phyloP scores from a whole-genome alignment of 306 rosid genomes.

The Acacia confusa region DNA sequence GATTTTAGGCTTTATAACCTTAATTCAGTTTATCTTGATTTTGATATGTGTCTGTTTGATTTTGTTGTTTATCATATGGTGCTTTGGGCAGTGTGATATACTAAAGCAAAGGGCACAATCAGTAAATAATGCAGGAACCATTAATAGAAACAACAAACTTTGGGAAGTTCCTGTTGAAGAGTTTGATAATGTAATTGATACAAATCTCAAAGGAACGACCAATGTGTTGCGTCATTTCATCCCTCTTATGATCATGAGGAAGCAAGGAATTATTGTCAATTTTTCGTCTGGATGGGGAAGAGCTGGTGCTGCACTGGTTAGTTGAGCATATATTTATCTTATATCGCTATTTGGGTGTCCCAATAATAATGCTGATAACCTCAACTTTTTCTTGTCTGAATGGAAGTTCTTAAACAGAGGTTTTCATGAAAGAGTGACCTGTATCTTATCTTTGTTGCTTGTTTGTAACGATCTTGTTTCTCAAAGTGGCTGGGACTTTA shows the following conservation, averaged over 20 bases:
- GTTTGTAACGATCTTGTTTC: neutral
- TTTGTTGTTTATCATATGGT: neutral
- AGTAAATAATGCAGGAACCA: conserved; percentile 88
- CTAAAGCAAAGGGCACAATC: conserved; percentile 27
- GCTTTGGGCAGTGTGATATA: neutral
- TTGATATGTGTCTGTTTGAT: neutral
- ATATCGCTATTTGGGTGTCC: neutral
- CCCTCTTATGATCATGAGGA: conserved; percentile 59
- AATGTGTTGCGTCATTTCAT: conserved; percentile 80
- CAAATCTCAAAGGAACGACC: conserved; percentile 76
- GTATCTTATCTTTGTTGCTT: neutral
- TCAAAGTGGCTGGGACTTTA: neutral
- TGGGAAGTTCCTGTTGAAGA: conserved; percentile 88
- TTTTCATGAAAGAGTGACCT: neutral
- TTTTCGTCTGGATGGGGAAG: conserved; percentile 99
- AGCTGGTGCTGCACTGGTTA: conserved; percentile 82
- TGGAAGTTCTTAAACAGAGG: neutral
- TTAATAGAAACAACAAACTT: conserved; percentile 72
- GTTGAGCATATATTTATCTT: neutral
- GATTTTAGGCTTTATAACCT: neutral
- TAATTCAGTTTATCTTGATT: neutral
- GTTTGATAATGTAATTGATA: conserved; percentile 70
- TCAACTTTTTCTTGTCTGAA: neutral
- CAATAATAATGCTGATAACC: neutral
- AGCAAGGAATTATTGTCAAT: conserved; percentile 72